phyloP scores from a whole-genome alignment of 768 basidiomycete species.

The Nevesoporus exiguus region DNA sequence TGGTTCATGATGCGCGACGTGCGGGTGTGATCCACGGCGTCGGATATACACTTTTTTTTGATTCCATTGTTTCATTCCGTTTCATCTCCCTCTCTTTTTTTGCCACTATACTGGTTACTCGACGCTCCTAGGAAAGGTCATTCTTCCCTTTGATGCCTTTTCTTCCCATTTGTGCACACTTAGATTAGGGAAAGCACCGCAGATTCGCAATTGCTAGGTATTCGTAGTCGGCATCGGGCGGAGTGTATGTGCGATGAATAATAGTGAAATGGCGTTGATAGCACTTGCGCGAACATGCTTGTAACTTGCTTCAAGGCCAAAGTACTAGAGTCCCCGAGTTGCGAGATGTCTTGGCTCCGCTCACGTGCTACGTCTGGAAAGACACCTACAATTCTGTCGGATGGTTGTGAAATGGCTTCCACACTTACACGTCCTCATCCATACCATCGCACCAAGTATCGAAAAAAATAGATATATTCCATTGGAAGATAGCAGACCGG shows the following conservation, averaged over 20 bases:
- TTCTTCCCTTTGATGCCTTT: background rate
- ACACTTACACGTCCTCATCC: too few species aligned
- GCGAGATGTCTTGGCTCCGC: too few species aligned
- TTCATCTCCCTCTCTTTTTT: background rate
- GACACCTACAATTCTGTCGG: too few species aligned
- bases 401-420: too few species aligned
- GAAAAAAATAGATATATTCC: conserved; percentile 5
- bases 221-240: background rate
- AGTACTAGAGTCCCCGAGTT: too few species aligned
- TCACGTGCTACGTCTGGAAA: too few species aligned
- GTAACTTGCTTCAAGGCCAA: too few species aligned
- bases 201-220: conserved; percentile 1
- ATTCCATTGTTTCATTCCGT: background rate
- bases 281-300: background rate
- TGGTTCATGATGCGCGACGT: conserved; percentile 9
- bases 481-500: background rate
- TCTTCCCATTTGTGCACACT: background rate
- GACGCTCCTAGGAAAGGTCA: background rate
- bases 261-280: background rate
- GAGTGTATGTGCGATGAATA: conserved; percentile 2
- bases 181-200: conserved; percentile 4
- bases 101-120: background rate
- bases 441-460: background rate
- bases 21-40: background rate
- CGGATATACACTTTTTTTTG: background rate